Conservation (phyloP, 108 stramenopile genomes). For the Nannochloropsis gaditana region DNA sequence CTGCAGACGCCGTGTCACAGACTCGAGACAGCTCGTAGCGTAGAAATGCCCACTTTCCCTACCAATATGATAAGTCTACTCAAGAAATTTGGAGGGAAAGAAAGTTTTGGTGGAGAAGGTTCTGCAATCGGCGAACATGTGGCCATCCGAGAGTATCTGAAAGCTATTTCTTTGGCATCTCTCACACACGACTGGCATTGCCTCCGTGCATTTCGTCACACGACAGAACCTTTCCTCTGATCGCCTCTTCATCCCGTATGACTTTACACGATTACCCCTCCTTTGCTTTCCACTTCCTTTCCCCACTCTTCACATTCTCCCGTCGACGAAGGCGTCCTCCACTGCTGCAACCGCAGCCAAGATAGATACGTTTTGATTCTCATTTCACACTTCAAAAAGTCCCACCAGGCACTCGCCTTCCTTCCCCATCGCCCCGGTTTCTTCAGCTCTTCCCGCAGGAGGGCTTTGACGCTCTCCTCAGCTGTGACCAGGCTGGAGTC, state of each 20-base stretch:
- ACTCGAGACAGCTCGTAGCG: no score
- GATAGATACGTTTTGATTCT: background rate
- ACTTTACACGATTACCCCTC: no score
- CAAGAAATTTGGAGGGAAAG: no score
- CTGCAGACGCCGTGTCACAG: no score
- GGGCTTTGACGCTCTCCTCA: slow-evolving; percentile 27
- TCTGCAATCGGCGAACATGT: no score
- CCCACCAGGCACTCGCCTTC: background rate
- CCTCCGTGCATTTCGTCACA: background rate
- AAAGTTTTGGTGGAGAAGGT: no score
- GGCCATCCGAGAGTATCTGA: no score
- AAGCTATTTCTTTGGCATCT: no score
- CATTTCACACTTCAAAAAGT: background rate
- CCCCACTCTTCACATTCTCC: background rate
- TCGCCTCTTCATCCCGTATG: background rate
- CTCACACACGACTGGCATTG: no score
- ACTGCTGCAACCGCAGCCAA: background rate
- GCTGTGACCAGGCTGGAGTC: slow-evolving; percentile 51
- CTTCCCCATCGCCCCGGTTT: slow-evolving; percentile 18
- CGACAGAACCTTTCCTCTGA: background rate
- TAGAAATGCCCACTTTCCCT: no score
- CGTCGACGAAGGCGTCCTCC: background rate
- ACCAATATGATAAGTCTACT: no score
- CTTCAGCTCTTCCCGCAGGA: slow-evolving; percentile 33
- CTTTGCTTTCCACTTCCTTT: background rate